Conservation (phyloP, 2,329 filamentous ascomycete species). For the Botryotinia narcissicola region DNA sequence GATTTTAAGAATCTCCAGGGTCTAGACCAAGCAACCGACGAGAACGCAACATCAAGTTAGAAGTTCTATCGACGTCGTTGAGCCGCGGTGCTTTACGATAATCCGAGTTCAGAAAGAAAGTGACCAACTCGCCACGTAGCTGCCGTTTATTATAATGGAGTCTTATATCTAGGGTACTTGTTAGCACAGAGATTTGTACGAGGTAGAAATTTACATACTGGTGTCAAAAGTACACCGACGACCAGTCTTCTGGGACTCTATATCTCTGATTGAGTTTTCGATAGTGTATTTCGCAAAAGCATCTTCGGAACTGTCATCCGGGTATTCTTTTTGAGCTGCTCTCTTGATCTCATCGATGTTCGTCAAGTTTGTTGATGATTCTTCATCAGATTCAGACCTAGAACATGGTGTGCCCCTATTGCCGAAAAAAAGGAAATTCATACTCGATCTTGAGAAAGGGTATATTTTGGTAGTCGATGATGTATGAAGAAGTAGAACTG, state of each 20-base stretch:
- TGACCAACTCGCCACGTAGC: not conserved
- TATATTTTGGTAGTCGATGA: not conserved
- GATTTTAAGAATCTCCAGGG: not conserved
- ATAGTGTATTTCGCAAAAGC: not conserved
- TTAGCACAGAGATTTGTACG: not conserved
- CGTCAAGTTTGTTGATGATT: rapidly evolving
- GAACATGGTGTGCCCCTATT: rapidly evolving
- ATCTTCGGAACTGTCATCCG: not conserved
- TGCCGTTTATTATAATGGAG: not conserved
- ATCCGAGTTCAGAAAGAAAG: not conserved
- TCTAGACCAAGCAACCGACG: not conserved
- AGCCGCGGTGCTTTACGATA: not conserved
- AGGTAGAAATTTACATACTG: not conserved
- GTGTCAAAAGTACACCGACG: not conserved
- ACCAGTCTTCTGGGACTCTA: not conserved
- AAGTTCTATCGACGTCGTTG: not conserved
- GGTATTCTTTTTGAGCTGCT: not conserved
- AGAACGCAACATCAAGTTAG: not conserved
- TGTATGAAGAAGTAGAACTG: not conserved
- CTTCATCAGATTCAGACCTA: not conserved
- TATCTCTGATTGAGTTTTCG: not conserved
- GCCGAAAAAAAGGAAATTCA: not conserved
- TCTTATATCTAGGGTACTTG: not conserved
- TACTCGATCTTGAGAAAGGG: not conserved
- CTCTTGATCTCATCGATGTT: not conserved